A percentile compares a stretch with the other conserved stretches of the same genome.
Conservation (phyloP, 2,329 filamentous ascomycete genomes). For the Ceratocystis huliohia region DNA sequence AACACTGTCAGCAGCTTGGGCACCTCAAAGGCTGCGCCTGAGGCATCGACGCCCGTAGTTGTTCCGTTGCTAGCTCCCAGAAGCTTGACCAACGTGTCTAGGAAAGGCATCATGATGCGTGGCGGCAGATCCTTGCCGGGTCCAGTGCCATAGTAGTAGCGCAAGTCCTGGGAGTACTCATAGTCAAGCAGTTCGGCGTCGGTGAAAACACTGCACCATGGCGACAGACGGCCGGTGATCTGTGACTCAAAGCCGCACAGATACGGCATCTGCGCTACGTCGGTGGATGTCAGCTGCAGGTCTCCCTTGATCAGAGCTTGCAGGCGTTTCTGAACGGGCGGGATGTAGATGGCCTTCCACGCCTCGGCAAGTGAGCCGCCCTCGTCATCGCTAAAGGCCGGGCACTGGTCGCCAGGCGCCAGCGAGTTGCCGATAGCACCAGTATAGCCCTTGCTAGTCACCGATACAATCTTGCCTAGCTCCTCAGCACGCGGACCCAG, state of each 20-base stretch:
- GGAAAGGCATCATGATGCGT: slow-evolving; percentile 49
- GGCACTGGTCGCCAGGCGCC: slow-evolving; percentile 50
- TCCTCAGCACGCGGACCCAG: slow-evolving; percentile 42
- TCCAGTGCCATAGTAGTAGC: slow-evolving; percentile 54
- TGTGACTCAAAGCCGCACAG: slow-evolving; percentile 61
- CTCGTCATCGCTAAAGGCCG: slow-evolving; percentile 42
- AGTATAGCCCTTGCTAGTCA: slow-evolving; percentile 42
- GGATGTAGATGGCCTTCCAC: slow-evolving; percentile 42
- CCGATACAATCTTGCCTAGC: slow-evolving; percentile 43
- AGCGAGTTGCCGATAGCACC: slow-evolving; percentile 48
- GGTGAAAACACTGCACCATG: slow-evolving; percentile 51
- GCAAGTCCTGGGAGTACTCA: slow-evolving; percentile 54
- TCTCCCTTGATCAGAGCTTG: slow-evolving; percentile 41
- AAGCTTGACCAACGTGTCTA: slow-evolving; percentile 40
- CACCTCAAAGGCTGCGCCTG: slow-evolving; percentile 36
- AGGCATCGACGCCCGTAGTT: slow-evolving; percentile 34
- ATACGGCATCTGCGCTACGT: slow-evolving; percentile 50
- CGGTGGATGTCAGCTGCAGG: slow-evolving; percentile 40
- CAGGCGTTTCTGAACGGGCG: slow-evolving; percentile 41
- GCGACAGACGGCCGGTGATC: slow-evolving; percentile 47
- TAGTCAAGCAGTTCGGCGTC: slow-evolving; percentile 50
- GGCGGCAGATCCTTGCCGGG: slow-evolving; percentile 42
- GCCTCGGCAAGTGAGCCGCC: slow-evolving; percentile 35
- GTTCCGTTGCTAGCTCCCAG: slow-evolving; percentile 39
- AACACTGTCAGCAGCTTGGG: slow-evolving; percentile 49